Evolutionary conservation across 208 protist species (phyloP).

Genomic region (Wallacemonas sp.): DNA sequence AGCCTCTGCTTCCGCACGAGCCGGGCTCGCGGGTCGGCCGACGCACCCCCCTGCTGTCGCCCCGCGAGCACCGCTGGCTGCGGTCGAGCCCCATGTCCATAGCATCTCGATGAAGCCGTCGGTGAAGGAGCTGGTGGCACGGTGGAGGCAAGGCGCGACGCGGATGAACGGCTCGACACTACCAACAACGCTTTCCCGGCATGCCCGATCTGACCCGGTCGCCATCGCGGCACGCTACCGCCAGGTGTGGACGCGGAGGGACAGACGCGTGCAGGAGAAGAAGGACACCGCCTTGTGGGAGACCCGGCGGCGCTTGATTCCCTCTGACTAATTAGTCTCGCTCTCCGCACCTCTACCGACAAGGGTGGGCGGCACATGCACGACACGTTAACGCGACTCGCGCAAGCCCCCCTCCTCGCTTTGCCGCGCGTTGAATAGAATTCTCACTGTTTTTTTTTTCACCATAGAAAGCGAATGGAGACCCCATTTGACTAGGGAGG

Average conservation of each 20-base stretch:
- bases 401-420: too few species aligned
- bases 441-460: too few species aligned
- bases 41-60: too few species aligned
- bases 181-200: constrained; percentile 17
- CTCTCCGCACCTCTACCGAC: too few species aligned
- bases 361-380: too few species aligned
- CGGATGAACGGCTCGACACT: neutral
- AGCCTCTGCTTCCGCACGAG: too few species aligned
- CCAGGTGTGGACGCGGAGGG: constrained; percentile 18
- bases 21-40: too few species aligned
- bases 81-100: constrained; percentile 19
- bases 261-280: constrained; percentile 11
- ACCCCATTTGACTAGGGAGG: too few species aligned
- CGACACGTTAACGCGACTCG: too few species aligned
- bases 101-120: constrained; percentile 10
- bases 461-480: too few species aligned
- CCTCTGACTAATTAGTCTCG: neutral
- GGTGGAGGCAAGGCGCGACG: neutral
- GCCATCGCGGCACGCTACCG: constrained; percentile 19
- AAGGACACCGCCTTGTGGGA: constrained; percentile 22
- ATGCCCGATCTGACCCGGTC: constrained; percentile 22
- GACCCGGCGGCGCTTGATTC: constrained; percentile 24
- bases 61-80: too few species aligned
- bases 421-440: too few species aligned
- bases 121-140: constrained; percentile 3